Conservation (phyloP, 1,284 basidiomycete genomes). For the Ustilago tritici region DNA sequence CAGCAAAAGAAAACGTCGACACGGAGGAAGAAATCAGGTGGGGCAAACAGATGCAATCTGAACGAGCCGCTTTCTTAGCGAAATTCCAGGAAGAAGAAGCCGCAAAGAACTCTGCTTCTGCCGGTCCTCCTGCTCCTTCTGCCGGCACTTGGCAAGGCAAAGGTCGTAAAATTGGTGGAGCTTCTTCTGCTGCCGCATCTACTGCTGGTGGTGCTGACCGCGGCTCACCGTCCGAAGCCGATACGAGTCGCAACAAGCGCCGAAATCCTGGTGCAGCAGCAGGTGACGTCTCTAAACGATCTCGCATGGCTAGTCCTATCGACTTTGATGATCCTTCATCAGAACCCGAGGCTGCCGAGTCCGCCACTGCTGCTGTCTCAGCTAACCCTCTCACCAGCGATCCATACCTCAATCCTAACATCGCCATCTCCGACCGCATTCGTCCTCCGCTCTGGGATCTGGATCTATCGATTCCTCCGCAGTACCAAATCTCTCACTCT, state of each 20-base stretch:
- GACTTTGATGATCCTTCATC: constrained; percentile 33
- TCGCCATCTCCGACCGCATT: constrained; percentile 32
- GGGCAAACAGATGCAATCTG: constrained; percentile 65
- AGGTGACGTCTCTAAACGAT: constrained; percentile 41
- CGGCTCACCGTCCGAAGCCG: constrained; percentile 35
- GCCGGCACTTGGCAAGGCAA: constrained; percentile 29
- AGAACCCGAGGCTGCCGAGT: constrained; percentile 6
- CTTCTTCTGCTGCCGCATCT: constrained; percentile 6
- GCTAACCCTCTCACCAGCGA: constrained; percentile 38
- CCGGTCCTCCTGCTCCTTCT: constrained; percentile 41
- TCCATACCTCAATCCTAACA: constrained; percentile 36
- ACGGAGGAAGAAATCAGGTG: constrained; percentile 65
- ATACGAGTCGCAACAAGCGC: constrained; percentile 21
- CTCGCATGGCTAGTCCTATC: constrained; percentile 47
- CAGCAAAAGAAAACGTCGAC: constrained; percentile 62
- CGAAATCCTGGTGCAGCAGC: constrained; percentile 22
- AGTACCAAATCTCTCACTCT: constrained; percentile 25
- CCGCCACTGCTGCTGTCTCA: constrained; percentile 8
- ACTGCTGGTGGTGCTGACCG: constrained; percentile 26
- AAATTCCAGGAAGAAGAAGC: constrained; percentile 65
- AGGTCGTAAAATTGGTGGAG: constrained; percentile 23
- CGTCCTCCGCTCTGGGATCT: constrained; percentile 52
- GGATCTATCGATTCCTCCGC: constrained; percentile 38
- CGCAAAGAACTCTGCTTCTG: constrained; percentile 43
- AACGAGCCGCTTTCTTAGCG: constrained; percentile 61